phyloP scores from a whole-genome alignment of 352 stramenopile genomes.

The Pythium phragmiticola region DNA sequence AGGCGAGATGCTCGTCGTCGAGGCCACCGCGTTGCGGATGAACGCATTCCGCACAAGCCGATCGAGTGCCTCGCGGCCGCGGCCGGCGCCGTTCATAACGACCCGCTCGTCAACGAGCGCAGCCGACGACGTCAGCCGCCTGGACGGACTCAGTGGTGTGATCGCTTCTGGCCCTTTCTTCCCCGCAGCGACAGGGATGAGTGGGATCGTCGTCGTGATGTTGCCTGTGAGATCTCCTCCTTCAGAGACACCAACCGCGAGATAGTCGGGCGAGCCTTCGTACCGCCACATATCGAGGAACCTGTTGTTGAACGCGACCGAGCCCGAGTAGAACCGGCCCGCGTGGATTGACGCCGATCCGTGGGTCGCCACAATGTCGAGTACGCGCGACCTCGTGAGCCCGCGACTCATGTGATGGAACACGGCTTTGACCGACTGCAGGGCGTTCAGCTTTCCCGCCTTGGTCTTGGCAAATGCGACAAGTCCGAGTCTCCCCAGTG shows the following conservation, averaged over 20 bases:
- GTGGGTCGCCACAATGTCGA: conserved; percentile 70
- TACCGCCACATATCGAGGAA: conserved; percentile 83
- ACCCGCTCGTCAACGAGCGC: conserved; percentile 49
- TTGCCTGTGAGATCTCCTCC: background rate
- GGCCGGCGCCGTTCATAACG: conserved; percentile 38
- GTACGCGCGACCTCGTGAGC: conserved; percentile 54
- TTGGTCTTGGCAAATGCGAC: conserved; percentile 48
- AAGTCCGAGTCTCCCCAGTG: conserved; percentile 53
- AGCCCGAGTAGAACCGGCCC: conserved; percentile 69
- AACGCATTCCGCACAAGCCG: conserved; percentile 53
- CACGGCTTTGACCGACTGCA: conserved; percentile 71
- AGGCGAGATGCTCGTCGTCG: background rate
- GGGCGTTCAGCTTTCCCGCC: conserved; percentile 33
- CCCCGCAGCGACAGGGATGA: background rate
- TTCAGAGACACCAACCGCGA: conserved; percentile 35
- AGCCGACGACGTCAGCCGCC: conserved; percentile 28
- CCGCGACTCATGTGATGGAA: conserved; percentile 76
- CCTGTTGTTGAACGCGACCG: conserved; percentile 74
- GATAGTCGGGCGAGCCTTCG: conserved; percentile 75
- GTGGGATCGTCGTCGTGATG: background rate
- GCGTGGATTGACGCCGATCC: conserved; percentile 62
- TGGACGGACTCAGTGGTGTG: conserved; percentile 21
- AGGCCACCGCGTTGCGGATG: conserved; percentile 24
- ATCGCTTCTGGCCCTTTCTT: background rate
- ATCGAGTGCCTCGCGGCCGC: conserved; percentile 55